Base-by-base conservation (phyloP, 495 filamentous ascomycete species). In the Annulohypoxylon bovei region DNA sequence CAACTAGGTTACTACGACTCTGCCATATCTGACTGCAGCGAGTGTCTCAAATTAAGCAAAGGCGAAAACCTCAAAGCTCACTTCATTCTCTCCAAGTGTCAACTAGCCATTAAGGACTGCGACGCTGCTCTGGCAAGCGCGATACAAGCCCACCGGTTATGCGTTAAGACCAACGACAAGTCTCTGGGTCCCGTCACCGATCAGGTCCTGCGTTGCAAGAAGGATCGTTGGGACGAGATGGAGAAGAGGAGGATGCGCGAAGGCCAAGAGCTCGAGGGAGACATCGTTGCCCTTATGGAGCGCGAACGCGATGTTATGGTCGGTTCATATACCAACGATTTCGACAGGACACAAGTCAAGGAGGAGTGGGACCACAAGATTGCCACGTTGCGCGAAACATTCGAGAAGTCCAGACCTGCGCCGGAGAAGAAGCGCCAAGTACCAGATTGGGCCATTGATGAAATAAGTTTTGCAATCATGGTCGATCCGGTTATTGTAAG, bases 401-500 rank as follows among this genome's bases (percentile, higher is more conserved):
- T 93, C 76, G 91, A 91, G 44, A 79, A 83, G 35, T 86, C 89
- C 1, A 81, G 81, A 3, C n/a, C 58, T 0, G 62, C 59, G 0
- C 69, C 86, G 56, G 84, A 88, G 60, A 78, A 83, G 72, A 83
- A 84, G 72, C 83, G 92, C 59, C 81, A 90, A 68, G 92, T 97
- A 2, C 94, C 95, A 0, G 95, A 97, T 67, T 93, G 93, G 83
- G 83, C 92, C 0, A 85, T 99, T 44, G 95, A 98, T 75, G 90
- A 89, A 22, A 98, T 99, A 55, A 93, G 91, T 0, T 98, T 98
- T 70, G 85, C 88, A 37, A 86, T 98, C 65, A 97, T 99, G 94
- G 86, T 95, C 71, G 95, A 99, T 79, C 95, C 93, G 3, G 92
- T 95, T 11, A 84, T 94, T 16, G 88, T 90, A 79, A 74, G 85